Percentiles rank a stretch among this genome's conserved stretches.
Conservation (phyloP, 208 protist genomes). For the Trypanosoma rangeli region DNA sequence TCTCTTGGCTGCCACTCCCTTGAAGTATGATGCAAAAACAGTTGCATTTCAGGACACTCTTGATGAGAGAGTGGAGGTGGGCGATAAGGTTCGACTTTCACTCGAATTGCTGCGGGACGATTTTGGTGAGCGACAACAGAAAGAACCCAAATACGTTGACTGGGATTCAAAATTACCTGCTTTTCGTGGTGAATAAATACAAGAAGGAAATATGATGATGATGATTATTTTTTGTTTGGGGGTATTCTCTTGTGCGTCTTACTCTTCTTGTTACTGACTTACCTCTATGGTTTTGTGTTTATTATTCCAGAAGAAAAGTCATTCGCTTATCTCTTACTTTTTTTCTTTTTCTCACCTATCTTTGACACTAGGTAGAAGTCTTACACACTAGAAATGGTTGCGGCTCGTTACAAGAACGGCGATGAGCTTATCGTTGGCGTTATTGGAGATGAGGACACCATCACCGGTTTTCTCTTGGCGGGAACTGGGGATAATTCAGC, state of each 20-base stretch:
- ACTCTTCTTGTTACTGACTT: too few species aligned
- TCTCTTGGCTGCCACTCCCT: constrained; percentile 7
- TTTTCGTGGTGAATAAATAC: constrained; percentile 12
- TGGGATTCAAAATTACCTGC: constrained; percentile 22
- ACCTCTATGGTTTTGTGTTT: not conserved
- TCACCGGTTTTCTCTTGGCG: constrained; percentile 96
- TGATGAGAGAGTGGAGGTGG: not conserved
- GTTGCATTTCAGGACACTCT: constrained; percentile 4
- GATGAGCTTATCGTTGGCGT: constrained; percentile 83
- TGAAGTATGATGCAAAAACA: constrained; percentile 24
- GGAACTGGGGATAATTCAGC: constrained; percentile 92
- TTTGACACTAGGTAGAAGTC: not conserved
- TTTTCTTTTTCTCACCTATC: constrained; percentile 15
- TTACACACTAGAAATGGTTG: constrained; percentile 11
- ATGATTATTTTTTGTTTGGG: not conserved
- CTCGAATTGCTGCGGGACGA: constrained; percentile 27
- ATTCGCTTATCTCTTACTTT: constrained; percentile 1
- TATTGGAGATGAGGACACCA: constrained; percentile 96
- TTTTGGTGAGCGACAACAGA: constrained; percentile 18
- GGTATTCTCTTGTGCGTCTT: not conserved
- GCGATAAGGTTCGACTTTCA: constrained; percentile 10
- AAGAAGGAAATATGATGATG: not conserved
- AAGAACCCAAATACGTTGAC: constrained; percentile 10
- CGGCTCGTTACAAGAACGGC: constrained; percentile 66
- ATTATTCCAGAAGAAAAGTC: not conserved